These are phyloP conservation scores for Colletotrichum camelliae DNA, from an alignment of 2,329 filamentous ascomycete species.

Conservation along the genomic window DNA sequence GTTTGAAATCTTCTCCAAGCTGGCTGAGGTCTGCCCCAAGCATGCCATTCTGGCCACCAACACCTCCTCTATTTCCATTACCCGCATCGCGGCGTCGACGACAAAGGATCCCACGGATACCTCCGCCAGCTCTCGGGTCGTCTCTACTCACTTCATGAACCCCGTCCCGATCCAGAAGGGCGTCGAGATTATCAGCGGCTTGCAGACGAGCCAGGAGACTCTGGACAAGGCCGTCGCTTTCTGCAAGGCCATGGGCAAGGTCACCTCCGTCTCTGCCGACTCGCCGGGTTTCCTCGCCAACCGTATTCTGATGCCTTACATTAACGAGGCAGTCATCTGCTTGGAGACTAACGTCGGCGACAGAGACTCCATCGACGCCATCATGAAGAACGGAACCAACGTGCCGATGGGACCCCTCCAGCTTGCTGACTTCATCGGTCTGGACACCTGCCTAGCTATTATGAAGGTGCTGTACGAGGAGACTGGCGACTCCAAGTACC, in stretches of 20 bases:
- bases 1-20: conserved; percentile 81
- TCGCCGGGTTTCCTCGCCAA: conserved; percentile 95
- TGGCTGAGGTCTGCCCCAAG: conserved; percentile 80
- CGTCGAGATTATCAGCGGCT: conserved; percentile 93
- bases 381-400: conserved; percentile 99
- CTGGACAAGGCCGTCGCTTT: conserved; percentile 84
- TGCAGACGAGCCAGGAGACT: conserved; percentile 87
- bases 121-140: conserved; percentile 82
- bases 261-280: conserved; percentile 86
- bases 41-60: conserved; percentile 96
- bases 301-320: conserved; percentile 97
- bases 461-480: conserved; percentile 95
- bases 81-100: conserved; percentile 89
- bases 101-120: conserved; percentile 79
- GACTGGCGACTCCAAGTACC: conserved; percentile 94
- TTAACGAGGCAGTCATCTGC: conserved; percentile 97
- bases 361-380: conserved; percentile 91
- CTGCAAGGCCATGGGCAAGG: conserved; percentile 91
- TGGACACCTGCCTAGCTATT: conserved; percentile 95
- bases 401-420: conserved; percentile 97
- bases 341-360: conserved; percentile 90
- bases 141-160: conserved; percentile 99
- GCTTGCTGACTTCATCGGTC: conserved; percentile 94
- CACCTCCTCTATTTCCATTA: conserved; percentile 98
- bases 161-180: conserved; percentile 96